Evolutionary conservation across 164 flowering plant genomes (phyloP).

Genomic region (Magnolia officinalis): DNA sequence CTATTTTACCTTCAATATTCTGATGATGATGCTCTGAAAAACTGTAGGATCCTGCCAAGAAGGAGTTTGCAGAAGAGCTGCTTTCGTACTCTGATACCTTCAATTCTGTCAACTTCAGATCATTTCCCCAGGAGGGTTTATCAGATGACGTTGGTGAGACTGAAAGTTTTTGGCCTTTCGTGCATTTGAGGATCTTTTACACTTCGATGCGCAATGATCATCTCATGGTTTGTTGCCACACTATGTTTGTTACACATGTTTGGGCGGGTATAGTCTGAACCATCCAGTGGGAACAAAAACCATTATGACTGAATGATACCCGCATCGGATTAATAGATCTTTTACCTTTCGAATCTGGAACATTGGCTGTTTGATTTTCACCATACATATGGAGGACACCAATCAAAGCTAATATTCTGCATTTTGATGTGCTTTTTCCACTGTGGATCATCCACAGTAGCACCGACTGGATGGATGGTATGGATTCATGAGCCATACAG

Average conservation of each 20-base stretch:
- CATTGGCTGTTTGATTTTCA: background rate
- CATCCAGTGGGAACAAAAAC: too few species aligned
- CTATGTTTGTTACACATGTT: background rate
- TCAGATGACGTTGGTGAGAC: conserved; percentile 43
- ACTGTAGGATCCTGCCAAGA: conserved; percentile 64
- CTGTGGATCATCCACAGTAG: background rate
- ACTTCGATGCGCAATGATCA: background rate
- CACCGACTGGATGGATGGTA: background rate
- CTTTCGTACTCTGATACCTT: conserved; percentile 53
- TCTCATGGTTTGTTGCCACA: background rate
- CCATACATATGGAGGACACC: background rate
- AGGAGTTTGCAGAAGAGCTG: conserved; percentile 69
- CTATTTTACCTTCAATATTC: background rate
- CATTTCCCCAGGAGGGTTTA: conserved; percentile 36
- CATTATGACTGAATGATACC: too few species aligned
- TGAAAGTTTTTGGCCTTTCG: conserved; percentile 11
- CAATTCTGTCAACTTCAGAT: conserved; percentile 29
- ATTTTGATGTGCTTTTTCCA: background rate
- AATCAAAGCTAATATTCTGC: background rate
- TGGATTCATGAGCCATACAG: background rate
- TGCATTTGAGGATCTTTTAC: background rate
- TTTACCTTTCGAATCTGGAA: too few species aligned
- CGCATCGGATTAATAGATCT: too few species aligned
- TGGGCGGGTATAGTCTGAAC: too few species aligned
- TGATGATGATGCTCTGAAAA: background rate